Evolutionary conservation across 2,329 filamentous ascomycete species (phyloP).

Genomic region (Penicillium corylophilum): DNA sequence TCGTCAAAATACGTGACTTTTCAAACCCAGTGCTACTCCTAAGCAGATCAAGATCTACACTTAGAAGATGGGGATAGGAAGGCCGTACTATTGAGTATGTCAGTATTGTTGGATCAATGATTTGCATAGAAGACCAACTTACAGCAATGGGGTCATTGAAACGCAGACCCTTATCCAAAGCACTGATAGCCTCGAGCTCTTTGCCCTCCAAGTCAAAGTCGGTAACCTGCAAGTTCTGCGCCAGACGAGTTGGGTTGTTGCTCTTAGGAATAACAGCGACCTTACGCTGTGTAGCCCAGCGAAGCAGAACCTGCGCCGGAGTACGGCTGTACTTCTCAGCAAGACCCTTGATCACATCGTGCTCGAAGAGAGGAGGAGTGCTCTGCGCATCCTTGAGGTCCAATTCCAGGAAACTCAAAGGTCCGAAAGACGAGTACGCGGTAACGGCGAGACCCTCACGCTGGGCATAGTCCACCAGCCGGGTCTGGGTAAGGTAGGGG

Average conservation of each 20-base stretch:
- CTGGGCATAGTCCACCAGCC: slow-evolving; percentile 68
- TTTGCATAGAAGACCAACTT: slow-evolving; percentile 38
- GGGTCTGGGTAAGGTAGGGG: slow-evolving; percentile 77
- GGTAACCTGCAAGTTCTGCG: slow-evolving; percentile 57
- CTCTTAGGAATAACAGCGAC: slow-evolving; percentile 82
- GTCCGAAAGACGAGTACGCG: slow-evolving; percentile 82
- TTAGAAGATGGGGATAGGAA: slow-evolving; percentile 55
- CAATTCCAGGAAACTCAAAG: slow-evolving; percentile 75
- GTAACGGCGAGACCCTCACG: slow-evolving; percentile 71
- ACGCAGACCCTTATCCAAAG: slow-evolving; percentile 64
- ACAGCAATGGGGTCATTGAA: slow-evolving; percentile 76
- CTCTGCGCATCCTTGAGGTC: slow-evolving; percentile 66
- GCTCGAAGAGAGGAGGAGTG: slow-evolving; percentile 68
- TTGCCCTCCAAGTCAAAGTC: slow-evolving; percentile 64
- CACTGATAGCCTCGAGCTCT: slow-evolving; percentile 67
- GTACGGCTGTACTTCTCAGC: slow-evolving; percentile 70
- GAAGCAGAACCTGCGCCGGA: slow-evolving; percentile 75
- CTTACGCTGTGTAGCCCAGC: slow-evolving; percentile 82
- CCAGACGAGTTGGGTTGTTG: slow-evolving; percentile 50
- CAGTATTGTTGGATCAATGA: not conserved
- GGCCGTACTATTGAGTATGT: slow-evolving; percentile 46
- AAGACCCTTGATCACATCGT: slow-evolving; percentile 62
- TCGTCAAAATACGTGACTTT: slow-evolving; percentile 7
- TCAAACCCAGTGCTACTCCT: not conserved
- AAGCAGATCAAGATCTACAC: not conserved